Percentiles rank a stretch among this genome's conserved stretches.
These are phyloP conservation scores for Colletotrichum orchidophilum DNA, from an alignment of 2,329 filamentous ascomycete genomes.

Conservation along the genomic window DNA sequence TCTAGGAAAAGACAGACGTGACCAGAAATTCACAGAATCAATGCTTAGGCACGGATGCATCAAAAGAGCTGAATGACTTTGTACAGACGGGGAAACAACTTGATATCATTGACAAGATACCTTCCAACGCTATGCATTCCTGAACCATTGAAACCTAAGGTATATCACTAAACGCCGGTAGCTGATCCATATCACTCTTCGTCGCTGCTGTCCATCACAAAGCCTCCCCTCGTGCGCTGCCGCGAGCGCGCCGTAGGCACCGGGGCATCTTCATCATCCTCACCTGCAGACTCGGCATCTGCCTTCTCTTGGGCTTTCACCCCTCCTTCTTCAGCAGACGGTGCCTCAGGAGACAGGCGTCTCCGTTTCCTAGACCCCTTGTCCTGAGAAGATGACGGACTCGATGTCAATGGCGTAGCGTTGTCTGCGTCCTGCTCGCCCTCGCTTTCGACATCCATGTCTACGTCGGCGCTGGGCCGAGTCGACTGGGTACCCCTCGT, in stretches of 20 bases:
- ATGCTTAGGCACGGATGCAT: not conserved
- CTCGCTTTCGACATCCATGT: slow-evolving; percentile 39
- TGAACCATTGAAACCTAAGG: not conserved
- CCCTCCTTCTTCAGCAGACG: slow-evolving; percentile 1
- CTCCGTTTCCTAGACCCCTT: slow-evolving; percentile 23
- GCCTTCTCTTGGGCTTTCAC: slow-evolving; percentile 33
- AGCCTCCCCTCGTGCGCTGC: slow-evolving; percentile 60
- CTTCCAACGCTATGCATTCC: slow-evolving; percentile 24
- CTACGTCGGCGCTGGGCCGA: slow-evolving; percentile 35
- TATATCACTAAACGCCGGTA: slow-evolving; percentile 10
- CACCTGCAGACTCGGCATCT: slow-evolving; percentile 36
- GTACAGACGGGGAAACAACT: not conserved
- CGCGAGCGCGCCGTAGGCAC: slow-evolving; percentile 48
- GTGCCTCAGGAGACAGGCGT: slow-evolving; percentile 1
- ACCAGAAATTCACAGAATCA: not conserved
- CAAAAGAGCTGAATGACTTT: too few species aligned
- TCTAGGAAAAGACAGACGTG: too few species aligned
- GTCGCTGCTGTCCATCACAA: slow-evolving; percentile 69
- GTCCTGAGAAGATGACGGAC: slow-evolving; percentile 26
- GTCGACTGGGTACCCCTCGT: slow-evolving; percentile 34
- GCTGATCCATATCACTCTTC: slow-evolving; percentile 49
- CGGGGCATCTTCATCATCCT: slow-evolving; percentile 53
- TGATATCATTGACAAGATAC: slow-evolving; percentile 3
- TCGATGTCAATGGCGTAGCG: slow-evolving; percentile 19
- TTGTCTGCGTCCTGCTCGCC: not conserved